Conservation (phyloP, 2,329 filamentous ascomycete genomes). For the Elsinoe australis region DNA sequence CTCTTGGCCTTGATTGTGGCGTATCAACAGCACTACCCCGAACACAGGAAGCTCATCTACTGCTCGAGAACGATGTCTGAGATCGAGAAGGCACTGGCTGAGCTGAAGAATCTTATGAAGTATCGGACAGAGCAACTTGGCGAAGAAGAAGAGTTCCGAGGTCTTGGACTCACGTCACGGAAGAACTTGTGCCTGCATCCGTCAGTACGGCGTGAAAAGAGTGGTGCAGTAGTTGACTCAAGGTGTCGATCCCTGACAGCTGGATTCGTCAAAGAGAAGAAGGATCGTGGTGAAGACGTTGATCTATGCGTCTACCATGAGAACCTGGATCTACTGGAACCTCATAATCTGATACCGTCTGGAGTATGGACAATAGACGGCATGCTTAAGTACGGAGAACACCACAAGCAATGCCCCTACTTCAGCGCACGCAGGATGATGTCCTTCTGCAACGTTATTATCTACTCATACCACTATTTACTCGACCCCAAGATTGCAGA, state of each 20-base stretch:
- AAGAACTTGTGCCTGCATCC: constrained; percentile 97
- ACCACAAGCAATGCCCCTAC: constrained; percentile 95
- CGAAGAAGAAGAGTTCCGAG: constrained; percentile 83
- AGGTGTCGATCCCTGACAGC: constrained; percentile 90
- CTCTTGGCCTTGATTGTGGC: constrained; percentile 90
- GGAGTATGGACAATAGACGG: constrained; percentile 94
- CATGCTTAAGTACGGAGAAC: constrained; percentile 79
- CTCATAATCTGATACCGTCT: constrained; percentile 87
- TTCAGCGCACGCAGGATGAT: constrained; percentile 97
- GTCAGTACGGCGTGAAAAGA: constrained; percentile 93
- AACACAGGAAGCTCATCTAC: constrained; percentile 94
- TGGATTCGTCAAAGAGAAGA: constrained; percentile 96
- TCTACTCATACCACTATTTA: constrained; percentile 98
- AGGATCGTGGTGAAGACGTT: constrained; percentile 87
- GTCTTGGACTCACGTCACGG: constrained; percentile 84
- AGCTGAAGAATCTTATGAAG: constrained; percentile 89
- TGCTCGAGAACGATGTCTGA: constrained; percentile 98
- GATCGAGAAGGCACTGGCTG: constrained; percentile 93
- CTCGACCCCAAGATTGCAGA: constrained; percentile 97
- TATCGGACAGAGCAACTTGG: constrained; percentile 87
- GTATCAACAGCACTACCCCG: constrained; percentile 88
- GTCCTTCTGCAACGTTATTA: constrained; percentile 98
- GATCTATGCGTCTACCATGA: constrained; percentile 95
- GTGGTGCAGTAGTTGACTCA: constrained; percentile 88
- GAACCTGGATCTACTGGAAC: constrained; percentile 90